Evolutionary conservation across 1,284 basidiomycete species (phyloP).

Genomic region (Ustilago bromivora): DNA sequence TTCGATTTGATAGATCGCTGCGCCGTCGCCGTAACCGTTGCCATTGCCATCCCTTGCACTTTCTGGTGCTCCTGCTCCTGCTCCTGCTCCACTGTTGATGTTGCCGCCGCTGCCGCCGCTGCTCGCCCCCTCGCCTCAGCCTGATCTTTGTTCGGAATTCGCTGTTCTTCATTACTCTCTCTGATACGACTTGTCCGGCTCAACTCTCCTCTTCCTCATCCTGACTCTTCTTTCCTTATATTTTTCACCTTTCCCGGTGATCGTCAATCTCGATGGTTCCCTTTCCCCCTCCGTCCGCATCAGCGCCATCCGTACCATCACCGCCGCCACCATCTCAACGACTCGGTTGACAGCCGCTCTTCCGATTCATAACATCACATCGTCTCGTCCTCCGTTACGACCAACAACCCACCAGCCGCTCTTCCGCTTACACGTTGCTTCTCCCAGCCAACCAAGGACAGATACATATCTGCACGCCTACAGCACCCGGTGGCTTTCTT

Average conservation of each 20-base stretch:
- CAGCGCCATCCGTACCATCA: background rate
- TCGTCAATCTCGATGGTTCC: background rate
- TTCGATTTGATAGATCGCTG: conserved; percentile 1
- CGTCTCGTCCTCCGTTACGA: background rate
- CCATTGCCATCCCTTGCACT: background rate
- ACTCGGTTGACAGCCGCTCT: background rate
- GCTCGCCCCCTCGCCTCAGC: background rate
- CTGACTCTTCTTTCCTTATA: conserved; percentile 10
- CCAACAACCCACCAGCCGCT: background rate
- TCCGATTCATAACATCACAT: background rate
- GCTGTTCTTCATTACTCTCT: conserved; percentile 20
- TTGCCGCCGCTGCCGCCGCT: background rate
- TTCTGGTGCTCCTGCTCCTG: conserved; percentile 1
- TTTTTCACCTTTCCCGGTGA: conserved; percentile 5
- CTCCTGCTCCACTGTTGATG: background rate
- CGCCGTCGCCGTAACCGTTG: background rate
- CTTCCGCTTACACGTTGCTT: conserved; percentile 6
- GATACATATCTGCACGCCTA: conserved; percentile 8
- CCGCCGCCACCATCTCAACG: conserved; percentile 5
- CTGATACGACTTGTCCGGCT: background rate
- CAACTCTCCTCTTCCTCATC: background rate
- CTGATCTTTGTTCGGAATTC: conserved; percentile 32
- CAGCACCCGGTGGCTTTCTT: conserved; percentile 1
- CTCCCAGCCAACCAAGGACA: conserved; percentile 2
- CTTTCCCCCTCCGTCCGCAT: conserved; percentile 3